Conservation (phyloP, 2,329 filamentous ascomycete genomes). For the Penicillium sp. region DNA sequence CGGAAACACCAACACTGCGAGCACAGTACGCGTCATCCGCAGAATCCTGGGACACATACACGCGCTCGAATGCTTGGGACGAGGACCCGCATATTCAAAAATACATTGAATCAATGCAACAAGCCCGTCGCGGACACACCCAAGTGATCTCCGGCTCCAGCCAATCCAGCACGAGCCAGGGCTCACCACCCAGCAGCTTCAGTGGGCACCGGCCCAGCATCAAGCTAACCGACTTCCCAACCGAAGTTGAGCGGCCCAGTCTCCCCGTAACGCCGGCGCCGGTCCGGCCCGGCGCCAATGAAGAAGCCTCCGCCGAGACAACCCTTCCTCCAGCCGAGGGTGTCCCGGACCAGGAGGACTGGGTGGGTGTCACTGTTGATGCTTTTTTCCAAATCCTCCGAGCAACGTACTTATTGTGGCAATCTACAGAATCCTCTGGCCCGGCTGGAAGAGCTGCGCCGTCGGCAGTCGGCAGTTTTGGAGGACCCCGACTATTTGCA, state of each 20-base stretch:
- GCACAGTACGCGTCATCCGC: slow-evolving; percentile 16
- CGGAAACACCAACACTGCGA: slow-evolving; percentile 4
- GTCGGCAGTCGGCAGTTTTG: slow-evolving; percentile 63
- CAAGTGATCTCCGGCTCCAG: slow-evolving; percentile 36
- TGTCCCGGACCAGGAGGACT: slow-evolving; percentile 83
- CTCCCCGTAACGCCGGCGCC: slow-evolving; percentile 88
- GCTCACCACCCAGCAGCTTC: slow-evolving; percentile 7
- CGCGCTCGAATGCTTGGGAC: slow-evolving; percentile 89
- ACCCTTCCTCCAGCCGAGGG: slow-evolving; percentile 73
- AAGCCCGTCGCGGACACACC: slow-evolving; percentile 54
- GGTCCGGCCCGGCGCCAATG: slow-evolving; percentile 65
- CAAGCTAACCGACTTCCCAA: slow-evolving; percentile 84
- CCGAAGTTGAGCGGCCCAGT: slow-evolving; percentile 76
- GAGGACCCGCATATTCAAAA: slow-evolving; percentile 81
- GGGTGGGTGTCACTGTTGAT: slow-evolving; percentile 72
- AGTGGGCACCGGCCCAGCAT: slow-evolving; percentile 52
- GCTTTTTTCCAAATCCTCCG: slow-evolving; percentile 44
- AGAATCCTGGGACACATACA: slow-evolving; percentile 70
- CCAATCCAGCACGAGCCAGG: slow-evolving; percentile 11
- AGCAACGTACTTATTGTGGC: slow-evolving; percentile 47
- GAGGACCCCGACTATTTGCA: slow-evolving; percentile 39
- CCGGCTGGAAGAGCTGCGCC: slow-evolving; percentile 68
- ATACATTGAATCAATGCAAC: slow-evolving; percentile 77
- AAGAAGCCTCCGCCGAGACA: slow-evolving; percentile 13
- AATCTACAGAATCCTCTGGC: slow-evolving; percentile 64